Base-by-base conservation (phyloP, 805 yeast genomes). In the Metschnikowia santaceciliae region DNA sequence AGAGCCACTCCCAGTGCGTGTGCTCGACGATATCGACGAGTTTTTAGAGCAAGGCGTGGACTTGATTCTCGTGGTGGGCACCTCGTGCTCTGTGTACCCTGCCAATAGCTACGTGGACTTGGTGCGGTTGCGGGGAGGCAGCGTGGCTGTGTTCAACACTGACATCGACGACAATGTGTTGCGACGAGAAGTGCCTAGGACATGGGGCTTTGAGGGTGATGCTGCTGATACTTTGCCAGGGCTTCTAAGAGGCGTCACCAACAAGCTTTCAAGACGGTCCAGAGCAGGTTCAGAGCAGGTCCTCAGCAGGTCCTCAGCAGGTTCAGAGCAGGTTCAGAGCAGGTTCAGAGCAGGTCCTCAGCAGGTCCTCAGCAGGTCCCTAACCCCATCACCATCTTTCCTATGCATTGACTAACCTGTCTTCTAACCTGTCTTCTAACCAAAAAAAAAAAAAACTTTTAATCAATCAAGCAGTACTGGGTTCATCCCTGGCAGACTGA, bases 41-140 rank as follows among this genome's bases (percentile, higher is more conserved):
- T 90, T 87, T 58, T 75, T 89, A 5, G 77, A 80, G 56, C 61
- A 71, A 10, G 71, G 62, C 1, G 84, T 88, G 20, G 96, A 90
- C 60, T 68, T 90, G 60, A 82, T 89, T 3, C 69, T 90, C 46
- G 95, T 90, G 14, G 80, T 90, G 6, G 97, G 97, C 2, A 88
- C 96, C 2, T 84, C 91, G 32, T 89, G 92, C 4, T 74, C 83
- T 0, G 90, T 87, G 2, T 90, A 95, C 84, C 97, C 97, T 3
- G 96, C 96, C 3, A 90, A 91, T 54, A 88, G 96, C 11, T 90
- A 88, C 64, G 91, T 90, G 22, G 95, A 90, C 54, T 72, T 90
- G 55, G 88, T 88, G 2, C 72, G 72, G 54, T 74, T 74, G 52
- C 81, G 81, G 50, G 95, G 95, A 4, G 96, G 96, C 1, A 82